Base-by-base conservation (phyloP, 345 rosid genomes). In the Ailanthus altissimus region DNA sequence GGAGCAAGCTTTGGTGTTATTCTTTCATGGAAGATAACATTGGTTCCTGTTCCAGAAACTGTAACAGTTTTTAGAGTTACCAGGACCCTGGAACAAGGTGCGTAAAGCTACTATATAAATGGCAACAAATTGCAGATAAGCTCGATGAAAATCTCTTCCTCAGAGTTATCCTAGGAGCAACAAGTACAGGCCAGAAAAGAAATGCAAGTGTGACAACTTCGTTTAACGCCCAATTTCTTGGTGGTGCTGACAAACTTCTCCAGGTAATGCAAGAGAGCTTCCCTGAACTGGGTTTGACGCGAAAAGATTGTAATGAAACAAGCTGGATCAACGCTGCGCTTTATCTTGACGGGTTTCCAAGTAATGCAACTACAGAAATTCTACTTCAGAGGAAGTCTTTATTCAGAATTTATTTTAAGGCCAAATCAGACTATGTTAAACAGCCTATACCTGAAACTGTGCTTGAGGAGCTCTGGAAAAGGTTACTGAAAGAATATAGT, bases 41-140 rank as follows among this genome's bases (percentile, higher is more conserved):
- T 67, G 36, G 72, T 67, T 67, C 72, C 72, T 23, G 72, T 67
- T 2, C 56, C 72, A 25, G 38, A 26, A 46, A 67, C 70, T 21
- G 21, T 67, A 2, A 67, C 72, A 46, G 51, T 67, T 46, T 67
- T 46, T 46, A 46, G 56, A 67, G 1, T 46, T 67, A 13, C 36
- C 20, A 67, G 8, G 40, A 46, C 72, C 36, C 56, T 67, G 20
- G 72, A 46, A 23, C 72, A 67, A 67, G 72, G 8, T 46, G 56
- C 56, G 13, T 54, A 67, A 67, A 25, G 32, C 20, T 46, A 6
- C n/a, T 67, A 0, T 25, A 15, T 25, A 46, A 14, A 67, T 67
- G 56, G 72, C 72, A 46, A 67, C 72, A 45, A 49, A 20, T 49
- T 68, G 42, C 72, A 0, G 40, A 68, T 15, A 25, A 49, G 13